A percentile compares a stretch with the other conserved stretches of the same genome.
These are phyloP conservation scores for Calonectria crousiana DNA, from an alignment of 2,329 filamentous ascomycete species.

Conservation along the genomic window DNA sequence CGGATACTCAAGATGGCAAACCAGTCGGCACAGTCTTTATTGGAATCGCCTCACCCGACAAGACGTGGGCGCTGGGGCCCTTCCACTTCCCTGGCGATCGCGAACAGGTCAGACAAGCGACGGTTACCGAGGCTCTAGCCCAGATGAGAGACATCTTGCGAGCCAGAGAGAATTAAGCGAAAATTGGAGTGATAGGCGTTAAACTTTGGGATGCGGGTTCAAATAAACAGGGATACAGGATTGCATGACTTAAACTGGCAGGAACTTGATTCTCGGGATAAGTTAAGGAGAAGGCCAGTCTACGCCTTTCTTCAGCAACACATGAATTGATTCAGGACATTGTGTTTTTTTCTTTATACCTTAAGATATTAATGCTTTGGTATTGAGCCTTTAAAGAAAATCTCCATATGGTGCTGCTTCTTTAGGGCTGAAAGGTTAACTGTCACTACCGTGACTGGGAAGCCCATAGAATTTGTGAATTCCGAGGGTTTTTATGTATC, in stretches of 20 bases:
- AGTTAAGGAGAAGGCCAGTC: not conserved
- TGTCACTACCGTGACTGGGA: too few relatives aligned
- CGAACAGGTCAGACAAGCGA: conserved; percentile 23
- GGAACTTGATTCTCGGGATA: not conserved
- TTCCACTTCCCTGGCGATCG: conserved; percentile 32
- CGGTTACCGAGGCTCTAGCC: conserved; percentile 7
- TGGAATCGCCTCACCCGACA: conserved; percentile 20
- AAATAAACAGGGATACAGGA: not conserved
- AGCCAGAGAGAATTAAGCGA: not conserved
- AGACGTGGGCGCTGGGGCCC: conserved; percentile 19
- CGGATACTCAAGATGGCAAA: conserved; percentile 29
- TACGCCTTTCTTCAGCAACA: not conserved
- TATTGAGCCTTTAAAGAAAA: not conserved
- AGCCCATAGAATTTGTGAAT: too few relatives aligned
- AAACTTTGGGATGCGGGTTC: not conserved
- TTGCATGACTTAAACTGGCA: not conserved
- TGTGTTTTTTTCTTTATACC: not conserved
- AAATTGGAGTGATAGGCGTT: not conserved
- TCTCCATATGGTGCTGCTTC: not conserved
- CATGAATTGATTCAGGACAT: not conserved
- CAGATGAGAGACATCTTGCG: conserved; percentile 24
- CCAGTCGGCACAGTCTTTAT: conserved; percentile 34
- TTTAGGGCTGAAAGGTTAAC: not conserved
- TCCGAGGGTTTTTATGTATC: too few relatives aligned
- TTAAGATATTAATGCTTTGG: not conserved